Percentiles rank a stretch among this genome's conserved stretches.
These are phyloP conservation scores for Talaromyces sp. DNA, from an alignment of 2,329 filamentous ascomycete species.

Conservation along the genomic window DNA sequence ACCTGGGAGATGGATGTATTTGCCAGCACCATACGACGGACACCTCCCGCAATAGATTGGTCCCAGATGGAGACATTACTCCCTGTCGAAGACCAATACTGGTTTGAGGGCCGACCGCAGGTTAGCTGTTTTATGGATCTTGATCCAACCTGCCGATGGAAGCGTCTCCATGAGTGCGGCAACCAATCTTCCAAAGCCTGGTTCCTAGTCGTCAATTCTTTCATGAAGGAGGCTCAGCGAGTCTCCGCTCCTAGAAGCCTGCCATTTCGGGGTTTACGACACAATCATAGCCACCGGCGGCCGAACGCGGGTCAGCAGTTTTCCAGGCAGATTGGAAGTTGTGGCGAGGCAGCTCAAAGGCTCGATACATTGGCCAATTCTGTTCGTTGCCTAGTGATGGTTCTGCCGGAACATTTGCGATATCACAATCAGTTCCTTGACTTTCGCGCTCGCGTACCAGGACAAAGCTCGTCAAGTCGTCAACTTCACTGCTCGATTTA, in stretches of 20 bases:
- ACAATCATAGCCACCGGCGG: too few relatives aligned
- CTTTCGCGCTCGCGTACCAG: slow-evolving; percentile 17
- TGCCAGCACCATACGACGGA: background rate
- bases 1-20: background rate
- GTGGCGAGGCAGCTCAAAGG: slow-evolving; percentile 15
- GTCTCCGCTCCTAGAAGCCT: slow-evolving; percentile 23
- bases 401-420: slow-evolving; percentile 24
- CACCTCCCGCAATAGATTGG: background rate
- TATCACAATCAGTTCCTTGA: slow-evolving; percentile 28
- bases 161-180: too few relatives aligned
- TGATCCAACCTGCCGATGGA: too few relatives aligned
- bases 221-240: slow-evolving; percentile 35
- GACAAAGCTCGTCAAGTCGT: slow-evolving; percentile 13
- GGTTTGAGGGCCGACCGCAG: slow-evolving; percentile 24
- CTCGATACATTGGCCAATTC: slow-evolving; percentile 28
- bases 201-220: slow-evolving; percentile 25
- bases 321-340: too few relatives aligned
- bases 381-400: slow-evolving; percentile 26
- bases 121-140: slow-evolving; percentile 17
- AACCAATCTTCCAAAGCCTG: too few relatives aligned
- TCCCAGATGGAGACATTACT: background rate
- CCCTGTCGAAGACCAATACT: slow-evolving; percentile 28
- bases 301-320: too few relatives aligned
- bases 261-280: slow-evolving; percentile 8
- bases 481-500: slow-evolving; percentile 27